These are phyloP conservation scores for Debaryomycetaceae sp. DNA, from an alignment of 1,139 yeast species.

Conservation along the genomic window DNA sequence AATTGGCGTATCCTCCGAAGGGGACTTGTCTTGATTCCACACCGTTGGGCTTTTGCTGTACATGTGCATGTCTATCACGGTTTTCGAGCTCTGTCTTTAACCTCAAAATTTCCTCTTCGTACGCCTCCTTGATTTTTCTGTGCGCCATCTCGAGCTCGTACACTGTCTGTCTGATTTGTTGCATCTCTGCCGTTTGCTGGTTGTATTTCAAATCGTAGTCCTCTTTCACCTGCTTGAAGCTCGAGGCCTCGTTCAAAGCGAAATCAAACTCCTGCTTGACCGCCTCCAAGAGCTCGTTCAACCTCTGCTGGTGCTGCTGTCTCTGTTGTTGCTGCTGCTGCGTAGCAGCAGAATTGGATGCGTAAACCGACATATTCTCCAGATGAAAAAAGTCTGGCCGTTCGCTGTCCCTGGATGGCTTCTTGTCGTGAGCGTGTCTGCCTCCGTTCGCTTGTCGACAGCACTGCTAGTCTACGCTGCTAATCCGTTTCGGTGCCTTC, in stretches of 20 bases:
- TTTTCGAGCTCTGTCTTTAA: slow-evolving; percentile 83
- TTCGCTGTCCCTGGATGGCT: not conserved
- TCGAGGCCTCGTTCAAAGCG: slow-evolving; percentile 81
- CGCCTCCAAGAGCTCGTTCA: slow-evolving; percentile 82
- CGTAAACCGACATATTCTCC: slow-evolving; percentile 33
- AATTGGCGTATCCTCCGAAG: slow-evolving; percentile 12
- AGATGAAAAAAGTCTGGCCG: not conserved
- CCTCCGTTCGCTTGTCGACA: not conserved
- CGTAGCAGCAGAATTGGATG: slow-evolving; percentile 31
- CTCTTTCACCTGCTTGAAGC: slow-evolving; percentile 86
- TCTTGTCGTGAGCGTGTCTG: not conserved
- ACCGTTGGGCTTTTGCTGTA: slow-evolving; percentile 18
- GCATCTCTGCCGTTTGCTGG: slow-evolving; percentile 93
- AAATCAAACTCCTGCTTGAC: slow-evolving; percentile 89
- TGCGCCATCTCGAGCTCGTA: slow-evolving; percentile 93
- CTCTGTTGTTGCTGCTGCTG: slow-evolving; percentile 33
- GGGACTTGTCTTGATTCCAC: slow-evolving; percentile 7
- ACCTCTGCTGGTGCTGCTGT: slow-evolving; percentile 51
- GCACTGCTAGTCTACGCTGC: not conserved
- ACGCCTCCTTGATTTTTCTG: slow-evolving; percentile 91
- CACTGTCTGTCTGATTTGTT: slow-evolving; percentile 90
- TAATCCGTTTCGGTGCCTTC: not conserved
- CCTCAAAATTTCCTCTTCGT: slow-evolving; percentile 87
- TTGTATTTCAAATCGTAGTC: slow-evolving; percentile 87
- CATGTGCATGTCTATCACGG: slow-evolving; percentile 52